phyloP scores from a whole-genome alignment of 73 alveolate genomes.

The Loxodes magnus region DNA sequence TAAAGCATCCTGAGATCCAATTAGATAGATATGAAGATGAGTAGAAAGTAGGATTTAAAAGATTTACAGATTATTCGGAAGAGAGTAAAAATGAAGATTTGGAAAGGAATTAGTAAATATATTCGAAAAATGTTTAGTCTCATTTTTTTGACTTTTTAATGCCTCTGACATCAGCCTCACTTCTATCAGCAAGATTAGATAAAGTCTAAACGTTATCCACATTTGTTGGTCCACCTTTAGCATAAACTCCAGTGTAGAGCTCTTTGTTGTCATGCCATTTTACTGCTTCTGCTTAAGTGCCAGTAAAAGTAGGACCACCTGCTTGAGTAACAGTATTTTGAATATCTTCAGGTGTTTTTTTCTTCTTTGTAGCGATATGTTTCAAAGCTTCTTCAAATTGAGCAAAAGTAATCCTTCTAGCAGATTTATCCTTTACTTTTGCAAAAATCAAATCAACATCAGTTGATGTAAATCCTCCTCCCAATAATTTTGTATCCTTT shows the following conservation, averaged over 20 bases:
- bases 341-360: constrained; percentile 32
- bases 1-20: too few species aligned
- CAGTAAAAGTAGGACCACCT: constrained; percentile 73
- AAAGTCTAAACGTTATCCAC: constrained; percentile 17
- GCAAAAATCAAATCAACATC: constrained; percentile 49
- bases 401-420: constrained; percentile 62
- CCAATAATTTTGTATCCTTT: constrained; percentile 21
- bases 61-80: too few species aligned
- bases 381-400: constrained; percentile 56
- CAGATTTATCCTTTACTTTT: constrained; percentile 46
- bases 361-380: constrained; percentile 61
- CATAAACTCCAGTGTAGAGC: constrained; percentile 57
- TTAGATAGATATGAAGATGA: too few species aligned
- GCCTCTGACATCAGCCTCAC: constrained; percentile 35
- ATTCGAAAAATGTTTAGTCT: too few species aligned
- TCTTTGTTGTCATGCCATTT: constrained; percentile 83
- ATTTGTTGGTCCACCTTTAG: constrained; percentile 54
- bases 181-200: constrained; percentile 22
- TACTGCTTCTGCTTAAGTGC: constrained; percentile 78
- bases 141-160: too few species aligned
- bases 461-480: constrained; percentile 19
- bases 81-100: too few species aligned
- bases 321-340: constrained; percentile 18
- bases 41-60: too few species aligned
- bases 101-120: too few species aligned